Evolutionary conservation across 169 alveolate species (phyloP), one percentile per base, ranked within the genome.

Genomic region (Eimeria tenella): DNA sequence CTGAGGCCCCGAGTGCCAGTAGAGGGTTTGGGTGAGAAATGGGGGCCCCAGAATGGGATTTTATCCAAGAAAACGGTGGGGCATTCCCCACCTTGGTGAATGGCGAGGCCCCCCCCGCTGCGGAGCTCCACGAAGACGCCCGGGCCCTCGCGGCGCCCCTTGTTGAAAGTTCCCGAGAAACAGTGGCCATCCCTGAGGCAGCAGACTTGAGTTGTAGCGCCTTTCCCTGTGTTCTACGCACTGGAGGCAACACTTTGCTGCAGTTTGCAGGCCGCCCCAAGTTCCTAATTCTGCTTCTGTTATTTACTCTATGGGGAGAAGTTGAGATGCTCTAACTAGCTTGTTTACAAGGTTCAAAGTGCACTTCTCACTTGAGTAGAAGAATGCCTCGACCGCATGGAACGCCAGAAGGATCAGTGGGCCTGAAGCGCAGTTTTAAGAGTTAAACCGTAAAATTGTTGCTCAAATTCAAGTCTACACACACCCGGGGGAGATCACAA

Each of bases 181-280:
- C 82, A 73, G 53, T 73, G 82, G 82, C 82, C 82, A 73, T 21
- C 82, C 82, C 82, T 73, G 7, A 73, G 5, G 7, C 82, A 25
- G 21, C 17, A 73, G 23, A 19, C 82, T 50, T 73, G 17, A 42
- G 19, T 13, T 17, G 68, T 17, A 58, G 19, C 11, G 68, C 68
- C 3, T 58, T 3, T 13, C 19, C 68, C 68, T 31, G 42, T 31
- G 42, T 31, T 31, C 42, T 31, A 31, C 4, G 42, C 42, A 31
- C 42, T 31, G 42, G 42, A 2, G 42, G 42, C 42, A 31, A 31
- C 42, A 31, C 42, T 31, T 31, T 31, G 42, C 42, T 31, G 42
- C 42, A 31, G 42, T 31, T 31, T 31, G 42, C 42, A 31, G 42
- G 42, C 42, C 2, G 42, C 42, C 42, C 42, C 42, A 31, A 0